Conservation (phyloP, 495 filamentous ascomycete species). For the Lasiosphaeriaceae sp. region DNA sequence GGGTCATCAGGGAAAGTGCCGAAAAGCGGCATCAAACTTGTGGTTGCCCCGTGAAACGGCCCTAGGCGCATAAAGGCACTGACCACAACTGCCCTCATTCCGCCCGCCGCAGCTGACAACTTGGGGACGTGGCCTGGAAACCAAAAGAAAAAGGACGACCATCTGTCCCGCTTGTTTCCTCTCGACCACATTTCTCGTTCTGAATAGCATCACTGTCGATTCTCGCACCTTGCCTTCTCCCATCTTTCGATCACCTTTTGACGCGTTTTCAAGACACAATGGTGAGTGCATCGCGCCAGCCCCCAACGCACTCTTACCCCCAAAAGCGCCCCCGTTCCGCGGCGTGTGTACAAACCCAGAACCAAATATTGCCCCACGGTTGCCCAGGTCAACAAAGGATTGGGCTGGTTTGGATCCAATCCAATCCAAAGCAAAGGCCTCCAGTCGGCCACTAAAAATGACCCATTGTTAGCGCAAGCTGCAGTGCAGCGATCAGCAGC, state of each 20-base stretch:
- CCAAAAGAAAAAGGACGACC: slow-evolving; percentile 15
- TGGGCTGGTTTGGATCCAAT: no score
- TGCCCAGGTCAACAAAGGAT: slow-evolving; percentile 23
- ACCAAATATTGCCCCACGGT: slow-evolving; percentile 19
- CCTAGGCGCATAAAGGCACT: slow-evolving; percentile 15
- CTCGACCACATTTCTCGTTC: slow-evolving; percentile 7
- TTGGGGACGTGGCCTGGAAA: slow-evolving; percentile 13
- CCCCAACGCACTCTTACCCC: slow-evolving; percentile 1
- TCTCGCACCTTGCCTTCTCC: not conserved
- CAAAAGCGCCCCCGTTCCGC: not conserved
- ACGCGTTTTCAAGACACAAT: slow-evolving; percentile 2
- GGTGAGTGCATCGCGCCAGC: slow-evolving; percentile 18
- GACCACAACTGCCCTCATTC: slow-evolving; percentile 17
- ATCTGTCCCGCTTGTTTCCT: slow-evolving; percentile 20
- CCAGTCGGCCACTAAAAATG: slow-evolving; percentile 14
- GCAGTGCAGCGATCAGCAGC: slow-evolving; percentile 7
- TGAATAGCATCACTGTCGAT: slow-evolving; percentile 14
- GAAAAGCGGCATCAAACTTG: not conserved
- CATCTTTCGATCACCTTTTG: not conserved
- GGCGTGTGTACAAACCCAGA: slow-evolving; percentile 4
- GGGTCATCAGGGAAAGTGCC: not conserved
- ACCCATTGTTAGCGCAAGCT: slow-evolving; percentile 21
- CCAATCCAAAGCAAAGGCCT: slow-evolving; percentile 10
- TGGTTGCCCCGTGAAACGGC: slow-evolving; percentile 32
- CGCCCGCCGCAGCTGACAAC: slow-evolving; percentile 14